Base-by-base conservation (phyloP, 1,284 basidiomycete species). In the Leccinum subspadiceum region DNA sequence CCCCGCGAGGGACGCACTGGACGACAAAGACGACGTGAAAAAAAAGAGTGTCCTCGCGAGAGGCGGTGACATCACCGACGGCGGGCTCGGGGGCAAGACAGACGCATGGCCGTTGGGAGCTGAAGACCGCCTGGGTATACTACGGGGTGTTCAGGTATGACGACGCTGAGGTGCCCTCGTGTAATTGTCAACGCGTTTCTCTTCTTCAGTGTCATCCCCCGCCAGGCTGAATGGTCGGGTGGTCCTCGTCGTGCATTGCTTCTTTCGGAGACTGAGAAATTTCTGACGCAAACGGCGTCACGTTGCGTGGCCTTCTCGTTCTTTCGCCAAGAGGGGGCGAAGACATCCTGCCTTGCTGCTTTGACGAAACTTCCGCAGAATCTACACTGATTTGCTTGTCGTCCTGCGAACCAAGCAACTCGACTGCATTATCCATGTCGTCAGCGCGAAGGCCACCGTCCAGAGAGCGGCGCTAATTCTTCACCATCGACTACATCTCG, bases 41-140 rank as follows among this genome's bases (percentile, higher is more conserved):
- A 73, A 74, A 54, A 73, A 74, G 65, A 0, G 65, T 60, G 29
- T 31, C 48, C 56, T 64, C 44, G 69, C 71, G 22, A 73, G 73
- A 8, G 70, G 71, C 1, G 68, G 63, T 4, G 73, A 73, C 72
- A 64, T 75, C 37, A 74, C 41, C 10, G 58, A 64, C 3, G 71
- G 65, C 5, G 74, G 73, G 49, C 68, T 68, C 15, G 59, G 63
- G 5, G 73, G 73, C 10, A 72, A 53, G 24, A 74, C 54, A 1
- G 62, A 69, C 2, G 57, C 61, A 17, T 73, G 69, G 0, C 35
- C 50, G 31, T 73, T 63, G 7, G 67, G 41, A 49, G 48, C 46
- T 3, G 65, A 72, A 44, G 52, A 61, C 6, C 52, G 59, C 39
- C 54, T 62, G 15, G 60, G 61, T 5, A 20, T 1, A 53, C 52